Base-by-base conservation (phyloP, 2,329 filamentous ascomycete genomes). In the Dactylonectria macrodidyma region DNA sequence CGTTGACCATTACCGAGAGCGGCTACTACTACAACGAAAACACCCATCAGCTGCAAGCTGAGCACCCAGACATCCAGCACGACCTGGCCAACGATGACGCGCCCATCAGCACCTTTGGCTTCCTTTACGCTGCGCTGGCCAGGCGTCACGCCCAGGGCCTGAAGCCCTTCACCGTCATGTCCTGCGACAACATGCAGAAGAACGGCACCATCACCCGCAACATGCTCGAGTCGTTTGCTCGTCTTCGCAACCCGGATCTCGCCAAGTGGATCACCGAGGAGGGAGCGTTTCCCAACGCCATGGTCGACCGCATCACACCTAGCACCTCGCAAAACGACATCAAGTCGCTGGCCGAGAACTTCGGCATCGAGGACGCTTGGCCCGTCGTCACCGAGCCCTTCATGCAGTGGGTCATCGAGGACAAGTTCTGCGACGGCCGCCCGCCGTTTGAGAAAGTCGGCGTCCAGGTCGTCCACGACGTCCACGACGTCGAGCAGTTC, bases 11-110 rank as follows among this genome's bases (percentile, higher is more conserved):
- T 75, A 88, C 86, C 50, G 86, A 88, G 80, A 86, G 83, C 73
- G 86, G 86, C 69, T 88, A 88, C 83, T 88, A 85, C 80, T 87
- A 87, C 81, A 86, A 88, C 75, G 86, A 88, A 75, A 87, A 88
- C 81, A 85, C 85, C n/a, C 86, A 88, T 79, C 78, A 87, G 79
- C 80, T 88, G 65, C 77, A 83, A 68, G 76, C 77, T 41, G 81
- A 87, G 50, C 80, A 87, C 75, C 78, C 84, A 9, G 85, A 87
- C 71, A 87, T 88, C 59, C 80, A 83, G 72, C 80, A 79, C 72
- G 86, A 88, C 71, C 78, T 87, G 7, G 81, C 80, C 74, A 80
- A 86, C 76, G 80, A 81, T 41, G 78, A 80, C 51, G 59, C 74
- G 3, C 86, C 86, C 24, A 78, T 78, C 66, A 88, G 84, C 70